phyloP scores from a whole-genome alignment of 352 stramenopile genomes.

The Hyaloperonospora arabidopsidis region DNA sequence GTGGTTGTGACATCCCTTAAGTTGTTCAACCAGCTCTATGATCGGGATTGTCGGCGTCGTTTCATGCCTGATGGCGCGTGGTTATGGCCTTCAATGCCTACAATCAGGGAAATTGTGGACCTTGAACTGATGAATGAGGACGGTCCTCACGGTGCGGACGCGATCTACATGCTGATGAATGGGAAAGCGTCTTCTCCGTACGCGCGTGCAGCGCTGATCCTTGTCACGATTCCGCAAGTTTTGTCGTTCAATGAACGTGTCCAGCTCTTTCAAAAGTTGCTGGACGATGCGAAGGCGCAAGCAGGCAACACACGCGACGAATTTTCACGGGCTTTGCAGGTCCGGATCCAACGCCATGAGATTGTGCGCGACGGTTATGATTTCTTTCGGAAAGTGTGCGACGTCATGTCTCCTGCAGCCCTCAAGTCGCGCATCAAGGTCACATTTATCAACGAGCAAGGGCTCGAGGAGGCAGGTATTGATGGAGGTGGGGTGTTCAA shows the following conservation, averaged over 20 bases:
- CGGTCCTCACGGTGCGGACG: constrained; percentile 31
- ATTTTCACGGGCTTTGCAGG: constrained; percentile 41
- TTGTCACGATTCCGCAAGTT: constrained; percentile 71
- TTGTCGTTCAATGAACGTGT: constrained; percentile 77
- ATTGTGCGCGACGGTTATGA: constrained; percentile 89
- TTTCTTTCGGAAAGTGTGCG: constrained; percentile 56
- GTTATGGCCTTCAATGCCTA: constrained; percentile 67
- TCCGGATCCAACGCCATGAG: constrained; percentile 65
- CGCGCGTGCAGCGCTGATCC: constrained; percentile 40
- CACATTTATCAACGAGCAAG: constrained; percentile 89
- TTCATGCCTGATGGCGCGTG: constrained; percentile 43
- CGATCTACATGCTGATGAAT: constrained; percentile 42
- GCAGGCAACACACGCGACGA: constrained; percentile 47
- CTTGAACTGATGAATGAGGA: constrained; percentile 59
- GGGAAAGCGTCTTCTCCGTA: constrained; percentile 27
- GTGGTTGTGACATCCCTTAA: constrained; percentile 54
- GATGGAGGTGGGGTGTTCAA: constrained; percentile 97
- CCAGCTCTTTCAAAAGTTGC: constrained; percentile 59
- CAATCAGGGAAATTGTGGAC: constrained; percentile 56
- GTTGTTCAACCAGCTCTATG: constrained; percentile 77
- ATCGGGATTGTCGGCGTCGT: constrained; percentile 49
- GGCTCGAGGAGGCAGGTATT: constrained; percentile 91
- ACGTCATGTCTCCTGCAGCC: constrained; percentile 45
- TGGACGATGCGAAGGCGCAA: constrained; percentile 54
- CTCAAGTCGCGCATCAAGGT: constrained; percentile 90